Evolutionary conservation across 2,329 filamentous ascomycete genomes (phyloP).

Genomic region (Alternaria gansuensis): DNA sequence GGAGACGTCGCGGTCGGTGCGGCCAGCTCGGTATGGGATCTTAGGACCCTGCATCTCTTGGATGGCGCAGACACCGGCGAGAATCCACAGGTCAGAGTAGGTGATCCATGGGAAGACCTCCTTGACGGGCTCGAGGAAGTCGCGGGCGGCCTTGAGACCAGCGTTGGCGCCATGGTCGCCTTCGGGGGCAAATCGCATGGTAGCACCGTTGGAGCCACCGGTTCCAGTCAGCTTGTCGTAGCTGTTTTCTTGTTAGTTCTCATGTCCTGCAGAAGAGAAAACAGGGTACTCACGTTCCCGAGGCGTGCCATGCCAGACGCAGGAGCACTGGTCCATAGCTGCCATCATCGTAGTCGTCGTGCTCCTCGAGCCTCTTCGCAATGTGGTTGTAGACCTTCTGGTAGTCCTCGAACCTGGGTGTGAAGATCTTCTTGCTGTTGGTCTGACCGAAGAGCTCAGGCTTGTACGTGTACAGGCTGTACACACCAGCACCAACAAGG

Average conservation of each 20-base stretch:
- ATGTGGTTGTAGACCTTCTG: conserved; percentile 94
- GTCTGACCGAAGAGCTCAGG: conserved; percentile 55
- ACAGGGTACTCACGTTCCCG: conserved; percentile 69
- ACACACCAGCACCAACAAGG: conserved; percentile 40
- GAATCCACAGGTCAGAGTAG: conserved; percentile 97
- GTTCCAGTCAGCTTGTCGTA: conserved; percentile 88
- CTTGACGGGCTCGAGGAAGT: conserved; percentile 94
- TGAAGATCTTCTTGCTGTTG: conserved; percentile 64
- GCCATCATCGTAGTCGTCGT: conserved; percentile 95
- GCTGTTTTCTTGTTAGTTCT: conserved; percentile 37
- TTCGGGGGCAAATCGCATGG: conserved; percentile 94
- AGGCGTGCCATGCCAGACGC: conserved; percentile 92
- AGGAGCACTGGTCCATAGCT: conserved; percentile 93
- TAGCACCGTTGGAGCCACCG: conserved; percentile 94
- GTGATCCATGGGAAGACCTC: conserved; percentile 91
- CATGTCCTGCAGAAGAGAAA: no score
- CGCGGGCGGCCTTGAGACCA: conserved; percentile 82
- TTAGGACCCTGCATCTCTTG: conserved; percentile 94
- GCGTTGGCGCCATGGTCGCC: conserved; percentile 92
- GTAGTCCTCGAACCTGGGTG: conserved; percentile 85
- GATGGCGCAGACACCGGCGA: conserved; percentile 82
- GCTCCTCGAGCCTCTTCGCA: conserved; percentile 79
- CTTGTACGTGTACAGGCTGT: conserved; percentile 64
- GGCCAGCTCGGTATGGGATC: conserved; percentile 89
- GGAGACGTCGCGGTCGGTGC: conserved; percentile 77